Evolutionary conservation across 1,284 basidiomycete genomes (phyloP).

Genomic region (Malassezia caprae): DNA sequence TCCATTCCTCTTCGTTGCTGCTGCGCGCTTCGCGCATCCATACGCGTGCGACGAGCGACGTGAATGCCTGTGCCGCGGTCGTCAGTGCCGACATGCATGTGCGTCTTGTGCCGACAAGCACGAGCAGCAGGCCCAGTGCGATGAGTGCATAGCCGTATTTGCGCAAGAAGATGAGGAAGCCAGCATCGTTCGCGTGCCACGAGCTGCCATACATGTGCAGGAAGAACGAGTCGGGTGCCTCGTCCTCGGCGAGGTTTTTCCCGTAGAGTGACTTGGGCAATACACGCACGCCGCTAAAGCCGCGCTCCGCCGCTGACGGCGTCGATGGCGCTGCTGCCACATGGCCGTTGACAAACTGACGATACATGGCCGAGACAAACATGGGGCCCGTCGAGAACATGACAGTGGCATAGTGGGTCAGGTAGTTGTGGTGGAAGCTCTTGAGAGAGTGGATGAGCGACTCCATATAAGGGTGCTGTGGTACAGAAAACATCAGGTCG

Average conservation of each 20-base stretch:
- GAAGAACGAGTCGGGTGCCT: slow-evolving; percentile 77
- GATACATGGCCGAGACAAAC: slow-evolving; percentile 47
- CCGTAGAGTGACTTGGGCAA: slow-evolving; percentile 88
- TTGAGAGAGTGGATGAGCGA: slow-evolving; percentile 80
- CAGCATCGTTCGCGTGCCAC: slow-evolving; percentile 57
- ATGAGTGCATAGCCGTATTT: slow-evolving; percentile 38
- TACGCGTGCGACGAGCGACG: background rate
- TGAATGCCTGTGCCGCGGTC: background rate
- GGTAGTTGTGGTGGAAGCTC: slow-evolving; percentile 84
- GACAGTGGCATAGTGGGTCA: slow-evolving; percentile 94
- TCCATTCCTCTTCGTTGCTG: background rate
- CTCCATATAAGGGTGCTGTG: slow-evolving; percentile 76
- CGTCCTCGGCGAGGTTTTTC: slow-evolving; percentile 75
- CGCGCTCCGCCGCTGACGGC: slow-evolving; percentile 63
- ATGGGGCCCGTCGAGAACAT: slow-evolving; percentile 90
- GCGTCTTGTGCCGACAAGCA: slow-evolving; percentile 6
- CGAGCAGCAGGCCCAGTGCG: background rate
- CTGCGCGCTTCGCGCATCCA: background rate
- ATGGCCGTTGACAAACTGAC: slow-evolving; percentile 53
- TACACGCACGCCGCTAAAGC: slow-evolving; percentile 57
- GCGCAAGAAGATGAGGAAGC: slow-evolving; percentile 44
- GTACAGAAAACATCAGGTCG: slow-evolving; percentile 86
- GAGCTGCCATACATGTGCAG: slow-evolving; percentile 89
- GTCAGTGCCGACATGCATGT: background rate
- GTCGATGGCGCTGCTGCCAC: slow-evolving; percentile 81